These are phyloP conservation scores for Trichophyton mentagrophytes DNA, from an alignment of 2,329 filamentous ascomycete genomes.

Conservation along the genomic window DNA sequence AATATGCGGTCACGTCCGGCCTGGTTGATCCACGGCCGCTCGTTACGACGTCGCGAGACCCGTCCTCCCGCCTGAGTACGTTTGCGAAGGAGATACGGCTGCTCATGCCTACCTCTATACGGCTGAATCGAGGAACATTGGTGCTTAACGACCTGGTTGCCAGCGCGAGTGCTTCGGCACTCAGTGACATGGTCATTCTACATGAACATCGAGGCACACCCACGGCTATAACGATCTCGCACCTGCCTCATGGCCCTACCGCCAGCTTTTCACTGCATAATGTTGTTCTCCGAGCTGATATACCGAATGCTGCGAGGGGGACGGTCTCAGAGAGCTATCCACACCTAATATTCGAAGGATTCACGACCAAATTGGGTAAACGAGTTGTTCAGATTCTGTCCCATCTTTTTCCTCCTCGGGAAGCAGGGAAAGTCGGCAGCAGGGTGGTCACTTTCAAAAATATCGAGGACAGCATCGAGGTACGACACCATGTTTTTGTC, in stretches of 20 bases:
- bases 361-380: constrained; percentile 65
- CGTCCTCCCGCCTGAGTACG: constrained; percentile 67
- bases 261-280: constrained; percentile 84
- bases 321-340: constrained; percentile 89
- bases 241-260: constrained; percentile 80
- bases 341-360: constrained; percentile 90
- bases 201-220: constrained; percentile 90
- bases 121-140: constrained; percentile 82
- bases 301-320: constrained; percentile 73
- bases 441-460: constrained; percentile 90
- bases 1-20: constrained; percentile 83
- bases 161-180: constrained; percentile 64
- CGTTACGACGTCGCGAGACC: constrained; percentile 81
- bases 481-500: constrained; percentile 88
- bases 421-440: constrained; percentile 71
- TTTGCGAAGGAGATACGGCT: constrained; percentile 89
- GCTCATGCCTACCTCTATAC: constrained; percentile 69
- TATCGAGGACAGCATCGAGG: constrained; percentile 75
- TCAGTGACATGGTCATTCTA: constrained; percentile 74
- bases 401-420: constrained; percentile 83
- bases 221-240: constrained; percentile 74
- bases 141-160: constrained; percentile 74
- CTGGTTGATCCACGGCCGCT: constrained; percentile 79
- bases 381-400: constrained; percentile 83
- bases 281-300: constrained; percentile 82